Conservation (phyloP, 2,329 filamentous ascomycete species). For the Gyromitra esculenta region DNA sequence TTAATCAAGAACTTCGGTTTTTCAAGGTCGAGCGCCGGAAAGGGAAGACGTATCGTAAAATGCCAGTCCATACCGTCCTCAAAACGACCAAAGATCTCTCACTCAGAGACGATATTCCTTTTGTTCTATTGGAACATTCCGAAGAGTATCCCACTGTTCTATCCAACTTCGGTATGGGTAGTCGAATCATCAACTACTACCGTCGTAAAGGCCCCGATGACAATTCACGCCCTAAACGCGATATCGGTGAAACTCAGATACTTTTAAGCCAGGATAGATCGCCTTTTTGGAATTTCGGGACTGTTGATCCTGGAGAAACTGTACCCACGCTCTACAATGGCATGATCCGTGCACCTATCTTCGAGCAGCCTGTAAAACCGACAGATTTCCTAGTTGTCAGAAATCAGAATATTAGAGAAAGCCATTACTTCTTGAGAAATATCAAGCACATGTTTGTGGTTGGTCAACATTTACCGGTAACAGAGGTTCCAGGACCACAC, state of each 20-base stretch:
- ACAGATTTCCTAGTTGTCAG: slow-evolving; percentile 92
- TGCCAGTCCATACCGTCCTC: slow-evolving; percentile 80
- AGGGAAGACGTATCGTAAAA: slow-evolving; percentile 81
- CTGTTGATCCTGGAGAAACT: slow-evolving; percentile 88
- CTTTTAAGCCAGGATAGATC: slow-evolving; percentile 93
- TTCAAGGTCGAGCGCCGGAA: slow-evolving; percentile 76
- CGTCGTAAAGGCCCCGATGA: slow-evolving; percentile 78
- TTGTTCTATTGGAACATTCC: slow-evolving; percentile 91
- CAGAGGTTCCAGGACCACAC: slow-evolving; percentile 92
- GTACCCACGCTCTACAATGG: slow-evolving; percentile 94
- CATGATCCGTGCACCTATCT: slow-evolving; percentile 94
- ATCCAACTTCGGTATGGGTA: slow-evolving; percentile 98
- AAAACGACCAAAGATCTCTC: slow-evolving; percentile 82
- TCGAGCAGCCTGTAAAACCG: slow-evolving; percentile 79
- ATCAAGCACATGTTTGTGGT: slow-evolving; percentile 92
- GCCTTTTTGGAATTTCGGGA: slow-evolving; percentile 93
- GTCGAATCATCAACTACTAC: slow-evolving; percentile 95
- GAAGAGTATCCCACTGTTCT: slow-evolving; percentile 91
- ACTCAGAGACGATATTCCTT: slow-evolving; percentile 85
- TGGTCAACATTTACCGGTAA: slow-evolving; percentile 89
- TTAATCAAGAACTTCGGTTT: slow-evolving; percentile 76
- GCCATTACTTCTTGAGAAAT: slow-evolving; percentile 82
- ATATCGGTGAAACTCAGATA: slow-evolving; percentile 88
- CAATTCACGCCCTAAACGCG: slow-evolving; percentile 63
- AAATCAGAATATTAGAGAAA: slow-evolving; percentile 75